These are phyloP conservation scores for Colletotrichum navitas DNA, from an alignment of 2,329 filamentous ascomycete species.

Conservation along the genomic window DNA sequence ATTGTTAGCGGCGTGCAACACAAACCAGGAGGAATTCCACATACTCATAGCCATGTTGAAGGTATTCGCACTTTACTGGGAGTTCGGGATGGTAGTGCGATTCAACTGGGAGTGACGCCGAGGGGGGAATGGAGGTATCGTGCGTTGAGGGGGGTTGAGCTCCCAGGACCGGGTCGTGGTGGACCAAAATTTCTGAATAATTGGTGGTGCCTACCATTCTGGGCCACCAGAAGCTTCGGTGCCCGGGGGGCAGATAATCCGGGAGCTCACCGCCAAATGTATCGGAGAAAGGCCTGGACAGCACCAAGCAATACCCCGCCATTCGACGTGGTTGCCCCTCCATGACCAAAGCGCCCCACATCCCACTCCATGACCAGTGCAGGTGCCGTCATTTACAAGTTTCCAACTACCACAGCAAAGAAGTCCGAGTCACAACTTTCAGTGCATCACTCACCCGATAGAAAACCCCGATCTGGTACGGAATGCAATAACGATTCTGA, in stretches of 20 bases:
- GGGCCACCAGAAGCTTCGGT: slow-evolving; percentile 42
- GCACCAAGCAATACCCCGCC: slow-evolving; percentile 36
- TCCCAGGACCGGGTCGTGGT: slow-evolving; percentile 40
- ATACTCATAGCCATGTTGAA: slow-evolving; percentile 47
- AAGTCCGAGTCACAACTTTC: slow-evolving; percentile 12
- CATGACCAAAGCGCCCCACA: slow-evolving; percentile 38
- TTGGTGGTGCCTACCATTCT: slow-evolving; percentile 43
- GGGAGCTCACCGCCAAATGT: slow-evolving; percentile 37
- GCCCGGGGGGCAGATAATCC: slow-evolving; percentile 38
- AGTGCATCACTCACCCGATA: slow-evolving; percentile 4
- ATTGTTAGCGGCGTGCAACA: slow-evolving; percentile 51
- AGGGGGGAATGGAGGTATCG: slow-evolving; percentile 37
- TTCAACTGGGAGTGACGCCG: slow-evolving; percentile 32
- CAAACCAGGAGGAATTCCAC: slow-evolving; percentile 20
- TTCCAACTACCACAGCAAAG: slow-evolving; percentile 5
- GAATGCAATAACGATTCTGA: slow-evolving; percentile 19
- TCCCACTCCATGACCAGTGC: slow-evolving; percentile 38
- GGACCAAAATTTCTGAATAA: slow-evolving; percentile 46
- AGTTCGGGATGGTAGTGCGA: slow-evolving; percentile 26
- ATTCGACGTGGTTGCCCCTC: slow-evolving; percentile 38
- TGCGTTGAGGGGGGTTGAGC: slow-evolving; percentile 42
- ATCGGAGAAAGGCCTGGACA: slow-evolving; percentile 22
- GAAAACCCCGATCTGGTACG: slow-evolving; percentile 4
- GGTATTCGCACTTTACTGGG: slow-evolving; percentile 35
- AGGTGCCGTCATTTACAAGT: slow-evolving; percentile 37